A percentile compares a stretch with the other conserved stretches of the same genome.
Evolutionary conservation across 305 asterid species (phyloP).

Genomic region (Solanum hybrid): DNA sequence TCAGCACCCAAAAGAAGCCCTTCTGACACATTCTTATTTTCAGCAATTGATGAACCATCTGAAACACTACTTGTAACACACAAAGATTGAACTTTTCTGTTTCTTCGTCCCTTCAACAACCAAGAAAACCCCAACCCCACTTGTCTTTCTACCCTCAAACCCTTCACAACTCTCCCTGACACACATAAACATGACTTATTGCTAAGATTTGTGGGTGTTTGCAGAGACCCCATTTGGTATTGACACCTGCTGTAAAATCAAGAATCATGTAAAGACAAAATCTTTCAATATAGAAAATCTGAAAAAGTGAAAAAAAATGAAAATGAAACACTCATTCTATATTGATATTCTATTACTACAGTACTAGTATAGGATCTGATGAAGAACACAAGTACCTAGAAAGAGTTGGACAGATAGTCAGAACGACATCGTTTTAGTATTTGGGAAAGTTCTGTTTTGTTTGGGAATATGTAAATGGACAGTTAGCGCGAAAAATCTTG

Average conservation of each 20-base stretch:
- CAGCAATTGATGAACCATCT: constrained; percentile 17
- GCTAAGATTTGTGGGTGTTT: constrained; percentile 3
- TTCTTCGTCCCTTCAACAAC: constrained; percentile 10
- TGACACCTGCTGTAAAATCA: background rate
- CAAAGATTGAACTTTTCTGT: constrained; percentile 24
- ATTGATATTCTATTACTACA: background rate
- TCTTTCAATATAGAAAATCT: background rate
- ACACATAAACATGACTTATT: background rate
- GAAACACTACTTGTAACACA: constrained; percentile 23
- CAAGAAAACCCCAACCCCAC: constrained; percentile 42
- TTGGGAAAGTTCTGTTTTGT: background rate
- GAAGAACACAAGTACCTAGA: background rate
- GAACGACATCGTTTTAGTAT: background rate
- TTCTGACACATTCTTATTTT: constrained; percentile 19
- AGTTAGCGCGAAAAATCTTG: background rate
- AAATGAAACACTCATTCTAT: background rate
- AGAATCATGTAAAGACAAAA: background rate
- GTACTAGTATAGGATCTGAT: background rate
- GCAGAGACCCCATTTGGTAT: constrained; percentile 14
- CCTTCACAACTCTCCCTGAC: background rate
- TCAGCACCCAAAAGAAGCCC: constrained; percentile 42
- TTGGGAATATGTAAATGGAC: background rate
- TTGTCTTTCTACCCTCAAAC: constrained; percentile 24
- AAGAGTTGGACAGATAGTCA: background rate
- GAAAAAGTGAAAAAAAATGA: background rate